phyloP scores from a whole-genome alignment of 305 asterid genomes.

The Fraxinus paxiana region DNA sequence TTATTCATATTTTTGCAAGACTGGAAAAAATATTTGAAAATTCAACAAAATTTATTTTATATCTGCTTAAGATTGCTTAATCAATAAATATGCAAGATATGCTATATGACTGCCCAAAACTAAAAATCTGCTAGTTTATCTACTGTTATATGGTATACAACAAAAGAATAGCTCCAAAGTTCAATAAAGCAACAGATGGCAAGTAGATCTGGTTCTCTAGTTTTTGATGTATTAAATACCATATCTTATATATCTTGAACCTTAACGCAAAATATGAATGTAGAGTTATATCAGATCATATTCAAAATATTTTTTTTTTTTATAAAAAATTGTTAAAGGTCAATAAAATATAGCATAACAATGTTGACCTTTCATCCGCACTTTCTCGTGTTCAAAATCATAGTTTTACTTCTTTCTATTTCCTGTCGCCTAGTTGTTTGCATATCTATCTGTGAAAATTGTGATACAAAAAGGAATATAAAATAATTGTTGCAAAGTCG shows the following conservation, averaged over 20 bases:
- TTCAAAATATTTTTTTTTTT: neutral
- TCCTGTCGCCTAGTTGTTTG: neutral
- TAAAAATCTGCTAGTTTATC: neutral
- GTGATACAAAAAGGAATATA: neutral
- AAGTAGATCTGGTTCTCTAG: neutral
- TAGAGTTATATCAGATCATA: neutral
- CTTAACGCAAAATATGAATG: neutral
- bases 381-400: constrained; percentile 1
- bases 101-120: neutral
- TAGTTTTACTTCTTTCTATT: constrained; percentile 13
- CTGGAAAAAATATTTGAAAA: neutral
- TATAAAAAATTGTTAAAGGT: neutral
- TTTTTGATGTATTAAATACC: neutral
- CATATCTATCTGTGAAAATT: neutral
- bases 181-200: constrained; percentile 5
- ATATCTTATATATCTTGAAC: neutral
- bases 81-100: neutral
- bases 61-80: neutral
- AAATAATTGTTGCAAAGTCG: neutral
- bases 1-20: neutral
- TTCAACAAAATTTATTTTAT: neutral
- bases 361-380: constrained; percentile 3
- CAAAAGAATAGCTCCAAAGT: neutral
- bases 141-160: neutral
- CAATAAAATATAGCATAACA: neutral